Conservation (phyloP, 441 rosid genomes). For the Manihot esculenta region DNA sequence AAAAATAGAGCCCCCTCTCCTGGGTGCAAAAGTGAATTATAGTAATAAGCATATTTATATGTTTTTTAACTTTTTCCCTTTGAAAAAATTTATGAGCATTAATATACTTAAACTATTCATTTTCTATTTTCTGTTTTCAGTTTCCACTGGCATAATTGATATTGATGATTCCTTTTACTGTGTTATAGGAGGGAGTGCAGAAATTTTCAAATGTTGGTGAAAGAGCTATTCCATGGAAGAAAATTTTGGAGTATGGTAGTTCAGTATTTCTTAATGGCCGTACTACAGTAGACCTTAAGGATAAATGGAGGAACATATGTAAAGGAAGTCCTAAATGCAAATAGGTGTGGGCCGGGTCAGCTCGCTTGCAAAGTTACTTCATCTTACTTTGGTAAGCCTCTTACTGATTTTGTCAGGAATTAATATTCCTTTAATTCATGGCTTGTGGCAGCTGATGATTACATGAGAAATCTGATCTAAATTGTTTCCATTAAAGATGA, state of each 20-base stretch:
- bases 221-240: constrained; percentile 41
- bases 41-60: no score
- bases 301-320: constrained; percentile 53
- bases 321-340: constrained; percentile 32
- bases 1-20: no score
- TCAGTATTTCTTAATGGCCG: constrained; percentile 29
- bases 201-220: constrained; percentile 26
- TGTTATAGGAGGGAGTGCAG: constrained; percentile 46
- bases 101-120: background rate
- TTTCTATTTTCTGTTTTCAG: background rate
- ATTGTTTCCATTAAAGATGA: no score
- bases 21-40: no score
- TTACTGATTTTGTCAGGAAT: background rate
- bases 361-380: constrained; percentile 5
- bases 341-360: constrained; percentile 17
- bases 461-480: background rate
- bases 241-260: constrained; percentile 45
- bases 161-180: background rate
- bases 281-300: constrained; percentile 42
- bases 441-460: background rate
- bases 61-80: background rate
- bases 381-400: background rate
- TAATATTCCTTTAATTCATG: background rate
- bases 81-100: background rate
- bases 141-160: background rate